Evolutionary conservation across 371 early-diverging fungal genomes (phyloP).

Genomic region (Catenaria anguillulae): DNA sequence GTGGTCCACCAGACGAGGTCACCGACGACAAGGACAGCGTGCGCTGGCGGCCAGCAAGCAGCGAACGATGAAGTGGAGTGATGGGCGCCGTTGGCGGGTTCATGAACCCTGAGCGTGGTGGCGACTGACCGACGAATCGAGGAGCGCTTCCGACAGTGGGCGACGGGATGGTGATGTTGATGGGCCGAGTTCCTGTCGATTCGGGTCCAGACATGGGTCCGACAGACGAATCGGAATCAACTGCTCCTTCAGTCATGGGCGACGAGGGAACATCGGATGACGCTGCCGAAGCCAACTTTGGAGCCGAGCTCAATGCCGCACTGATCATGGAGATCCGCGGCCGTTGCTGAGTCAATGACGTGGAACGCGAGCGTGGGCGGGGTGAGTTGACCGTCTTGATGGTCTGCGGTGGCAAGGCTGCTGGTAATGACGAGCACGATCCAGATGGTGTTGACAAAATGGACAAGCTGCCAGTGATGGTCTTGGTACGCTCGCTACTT

Average conservation of each 20-base stretch:
- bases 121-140: background rate
- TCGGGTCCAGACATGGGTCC: too few species aligned
- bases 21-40: background rate
- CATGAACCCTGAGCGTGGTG: background rate
- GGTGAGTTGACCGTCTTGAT: too few species aligned
- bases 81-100: background rate
- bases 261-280: too few species aligned
- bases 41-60: background rate
- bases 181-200: too few species aligned
- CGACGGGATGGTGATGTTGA: too few species aligned
- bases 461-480: background rate
- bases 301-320: too few species aligned
- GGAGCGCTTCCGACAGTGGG: too few species aligned
- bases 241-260: too few species aligned
- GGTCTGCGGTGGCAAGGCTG: background rate
- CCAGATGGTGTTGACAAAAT: background rate
- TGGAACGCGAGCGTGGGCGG: background rate
- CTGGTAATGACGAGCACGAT: background rate
- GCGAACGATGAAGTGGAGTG: background rate
- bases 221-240: too few species aligned
- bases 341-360: background rate
- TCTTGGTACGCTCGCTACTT: slow-evolving; percentile 14
- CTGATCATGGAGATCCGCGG: background rate
- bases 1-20: background rate
- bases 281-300: too few species aligned